phyloP scores from a whole-genome alignment of 768 basidiomycete species.

The Naganishia kalamii region DNA sequence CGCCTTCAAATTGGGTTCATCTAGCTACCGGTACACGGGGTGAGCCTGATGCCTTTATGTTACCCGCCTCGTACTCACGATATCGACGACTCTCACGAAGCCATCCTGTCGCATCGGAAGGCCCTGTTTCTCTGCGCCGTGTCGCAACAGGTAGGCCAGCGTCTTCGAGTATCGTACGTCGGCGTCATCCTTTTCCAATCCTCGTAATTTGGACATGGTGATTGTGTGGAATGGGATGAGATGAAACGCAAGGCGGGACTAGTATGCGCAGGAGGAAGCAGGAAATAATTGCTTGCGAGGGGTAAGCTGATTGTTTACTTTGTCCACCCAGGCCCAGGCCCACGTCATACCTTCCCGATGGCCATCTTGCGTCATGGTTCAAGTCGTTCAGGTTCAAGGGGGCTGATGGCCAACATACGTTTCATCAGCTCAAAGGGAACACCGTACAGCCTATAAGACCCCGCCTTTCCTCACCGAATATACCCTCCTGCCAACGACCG shows the following conservation, averaged over 20 bases:
- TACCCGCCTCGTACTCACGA: conserved; percentile 57
- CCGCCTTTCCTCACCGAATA: no score
- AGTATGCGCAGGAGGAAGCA: no score
- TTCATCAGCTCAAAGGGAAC: no score
- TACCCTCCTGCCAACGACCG: background rate
- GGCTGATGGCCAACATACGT: no score
- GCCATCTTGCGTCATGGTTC: no score
- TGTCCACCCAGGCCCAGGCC: no score
- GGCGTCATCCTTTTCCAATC: conserved; percentile 15
- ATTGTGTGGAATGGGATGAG: background rate
- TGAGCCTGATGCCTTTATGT: background rate
- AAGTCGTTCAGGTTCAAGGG: no score
- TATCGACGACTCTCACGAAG: conserved; percentile 70
- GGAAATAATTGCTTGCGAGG: no score
- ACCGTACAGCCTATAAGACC: no score
- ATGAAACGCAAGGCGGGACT: no score
- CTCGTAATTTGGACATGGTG: conserved; percentile 19
- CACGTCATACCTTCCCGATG: no score
- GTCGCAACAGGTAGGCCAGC: conserved; percentile 82
- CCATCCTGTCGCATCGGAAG: conserved; percentile 75
- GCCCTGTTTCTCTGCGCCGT: conserved; percentile 72
- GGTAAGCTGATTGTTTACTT: no score
- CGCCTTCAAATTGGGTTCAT: conserved; percentile 61
- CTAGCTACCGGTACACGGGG: conserved; percentile 53
- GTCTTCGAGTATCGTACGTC: conserved; percentile 75